Conservation (phyloP, 768 basidiomycete genomes). For the Leccinum olivaceopallidum region DNA sequence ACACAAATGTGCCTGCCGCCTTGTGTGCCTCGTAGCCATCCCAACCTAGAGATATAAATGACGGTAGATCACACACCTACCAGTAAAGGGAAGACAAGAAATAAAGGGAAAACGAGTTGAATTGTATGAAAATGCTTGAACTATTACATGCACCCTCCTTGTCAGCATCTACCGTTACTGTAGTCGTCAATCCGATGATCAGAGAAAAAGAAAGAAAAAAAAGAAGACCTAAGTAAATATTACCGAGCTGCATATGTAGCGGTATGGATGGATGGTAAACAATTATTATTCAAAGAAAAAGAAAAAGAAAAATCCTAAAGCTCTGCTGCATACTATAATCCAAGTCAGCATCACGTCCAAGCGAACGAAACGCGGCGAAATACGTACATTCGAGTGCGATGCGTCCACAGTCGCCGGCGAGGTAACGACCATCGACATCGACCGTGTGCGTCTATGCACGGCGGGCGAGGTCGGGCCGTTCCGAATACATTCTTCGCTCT, state of each 20-base stretch:
- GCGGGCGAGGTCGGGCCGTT: conserved; percentile 12
- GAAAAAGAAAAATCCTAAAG: conserved; percentile 12
- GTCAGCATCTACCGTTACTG: background rate
- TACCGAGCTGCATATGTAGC: conserved; percentile 4
- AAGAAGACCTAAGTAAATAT: background rate
- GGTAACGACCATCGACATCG: conserved; percentile 26
- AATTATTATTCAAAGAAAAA: background rate
- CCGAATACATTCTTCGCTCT: background rate
- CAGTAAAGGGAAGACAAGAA: background rate
- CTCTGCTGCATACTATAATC: conserved; percentile 26
- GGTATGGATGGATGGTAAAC: background rate
- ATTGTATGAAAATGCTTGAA: conserved; percentile 18
- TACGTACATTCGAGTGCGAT: conserved; percentile 19
- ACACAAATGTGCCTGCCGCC: too few species aligned
- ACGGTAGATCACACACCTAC: background rate
- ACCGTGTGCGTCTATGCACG: conserved; percentile 29
- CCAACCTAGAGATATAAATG: background rate
- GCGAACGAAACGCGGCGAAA: background rate
- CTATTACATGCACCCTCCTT: conserved; percentile 17
- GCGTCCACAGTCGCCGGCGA: conserved; percentile 17
- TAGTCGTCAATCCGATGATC: conserved; percentile 3
- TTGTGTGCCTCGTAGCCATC: background rate
- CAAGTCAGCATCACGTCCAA: conserved; percentile 2
- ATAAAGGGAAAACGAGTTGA: background rate
- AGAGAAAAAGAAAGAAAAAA: background rate